Base-by-base conservation (phyloP, 78 protist species). In the Protostelium mycophagum region DNA sequence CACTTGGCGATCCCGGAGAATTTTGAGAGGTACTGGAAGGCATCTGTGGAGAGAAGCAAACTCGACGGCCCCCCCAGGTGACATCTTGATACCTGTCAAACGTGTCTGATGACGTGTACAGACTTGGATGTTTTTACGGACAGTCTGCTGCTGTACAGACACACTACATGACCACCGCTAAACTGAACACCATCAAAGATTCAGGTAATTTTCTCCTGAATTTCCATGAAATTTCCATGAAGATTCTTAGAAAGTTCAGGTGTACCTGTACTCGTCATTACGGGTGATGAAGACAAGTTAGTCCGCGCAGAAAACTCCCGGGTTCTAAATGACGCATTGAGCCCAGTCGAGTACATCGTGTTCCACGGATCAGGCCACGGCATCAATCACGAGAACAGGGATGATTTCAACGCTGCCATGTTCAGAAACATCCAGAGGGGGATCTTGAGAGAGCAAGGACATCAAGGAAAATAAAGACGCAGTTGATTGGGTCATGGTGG, bases 291-390 rank as follows among this genome's bases (percentile, higher is more conserved):
- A 1, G 94, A 92, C 37, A 51, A 89, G 83, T 28, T 92, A 1
- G 94, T 92, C 34, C 39, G 85, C 28, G n/a, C 89, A 1, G 28
- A 84, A 0, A 89, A 87, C 63, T 85, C 89, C 9, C 83, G 39
- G 63, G 34, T 85, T 36, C 88, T 92, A 16, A 38, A 38, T 29
- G 51, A 89, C 9, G 31, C 83, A 28, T 28, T 92, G 28, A 5
- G 31, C 37, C 94, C 94, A 0, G 34, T 36, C 1, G 94, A 92
- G 51, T 92, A 90, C 38, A 31, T 89, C 0, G 83, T 87, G 29
- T 92, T 86, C 38, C 31, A 92, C 36, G 88, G 84, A 38, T 28
- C 90, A 39, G 94, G 94, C 85, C 94, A 92, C 34, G 38, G 86
- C 37, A 87, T 92, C 34, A 88, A 92, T 34, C 86, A 87, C 23